A percentile compares a stretch with the other conserved stretches of the same genome.
Evolutionary conservation across 805 yeast species (phyloP).

Genomic region (Debaryomyces tyrocola): DNA sequence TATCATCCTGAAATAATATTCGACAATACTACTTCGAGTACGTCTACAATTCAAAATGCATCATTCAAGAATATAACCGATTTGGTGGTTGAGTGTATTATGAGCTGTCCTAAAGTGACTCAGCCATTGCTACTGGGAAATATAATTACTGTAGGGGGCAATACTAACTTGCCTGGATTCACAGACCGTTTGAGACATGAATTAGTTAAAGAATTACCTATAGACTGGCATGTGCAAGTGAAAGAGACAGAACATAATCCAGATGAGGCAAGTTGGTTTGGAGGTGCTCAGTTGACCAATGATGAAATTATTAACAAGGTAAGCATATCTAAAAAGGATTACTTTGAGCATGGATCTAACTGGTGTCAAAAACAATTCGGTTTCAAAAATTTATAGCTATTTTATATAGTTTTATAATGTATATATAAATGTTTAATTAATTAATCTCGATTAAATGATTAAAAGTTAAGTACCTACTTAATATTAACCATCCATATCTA

Average conservation of each 20-base stretch:
- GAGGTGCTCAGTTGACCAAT: conserved; percentile 32
- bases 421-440: conserved; percentile 3
- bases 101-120: conserved; percentile 68
- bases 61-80: conserved; percentile 78
- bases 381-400: conserved; percentile 25
- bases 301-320: conserved; percentile 49
- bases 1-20: conserved; percentile 76
- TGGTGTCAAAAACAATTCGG: conserved; percentile 56
- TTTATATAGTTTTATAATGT: not conserved
- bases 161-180: conserved; percentile 68
- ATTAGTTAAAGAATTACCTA: conserved; percentile 65
- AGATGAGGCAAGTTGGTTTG: conserved; percentile 37
- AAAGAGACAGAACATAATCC: conserved; percentile 24
- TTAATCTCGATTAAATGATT: conserved; percentile 56
- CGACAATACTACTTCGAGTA: conserved; percentile 32
- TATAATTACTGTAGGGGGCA: conserved; percentile 81
- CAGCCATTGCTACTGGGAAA: conserved; percentile 79
- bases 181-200: conserved; percentile 59
- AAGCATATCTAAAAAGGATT: conserved; percentile 74
- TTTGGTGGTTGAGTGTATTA: conserved; percentile 66
- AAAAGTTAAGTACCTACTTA: conserved; percentile 73
- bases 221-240: conserved; percentile 64
- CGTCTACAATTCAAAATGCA: conserved; percentile 32
- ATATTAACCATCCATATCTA: conserved; percentile 80
- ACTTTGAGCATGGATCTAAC: conserved; percentile 78